Conservation (phyloP, 345 rosid species). For the Eucalyptus pauciflora region DNA sequence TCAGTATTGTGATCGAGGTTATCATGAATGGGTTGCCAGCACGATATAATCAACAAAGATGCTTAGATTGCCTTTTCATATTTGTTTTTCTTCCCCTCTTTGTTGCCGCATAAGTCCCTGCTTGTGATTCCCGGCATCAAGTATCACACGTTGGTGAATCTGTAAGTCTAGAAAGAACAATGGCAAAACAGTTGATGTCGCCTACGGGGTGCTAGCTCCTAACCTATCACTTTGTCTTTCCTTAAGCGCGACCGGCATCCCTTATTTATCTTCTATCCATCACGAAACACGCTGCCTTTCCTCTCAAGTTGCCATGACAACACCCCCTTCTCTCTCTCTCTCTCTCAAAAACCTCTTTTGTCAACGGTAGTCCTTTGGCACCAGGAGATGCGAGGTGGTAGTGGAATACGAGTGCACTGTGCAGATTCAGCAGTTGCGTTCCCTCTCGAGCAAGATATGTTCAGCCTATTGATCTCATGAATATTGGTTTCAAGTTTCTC, state of each 20-base stretch:
- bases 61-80: background rate
- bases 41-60: background rate
- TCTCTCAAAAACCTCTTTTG: background rate
- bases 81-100: background rate
- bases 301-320: background rate
- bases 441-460: background rate
- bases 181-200: background rate
- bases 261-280: background rate
- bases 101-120: background rate
- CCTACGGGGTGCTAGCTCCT: background rate
- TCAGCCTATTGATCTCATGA: background rate
- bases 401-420: background rate
- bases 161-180: background rate
- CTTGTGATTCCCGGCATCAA: background rate
- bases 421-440: background rate
- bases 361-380: background rate
- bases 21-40: background rate
- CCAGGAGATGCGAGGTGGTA: background rate
- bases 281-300: background rate
- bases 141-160: background rate
- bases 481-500: background rate
- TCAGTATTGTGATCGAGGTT: background rate
- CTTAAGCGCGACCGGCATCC: background rate
- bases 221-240: background rate
- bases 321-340: background rate